Base-by-base conservation (phyloP, 306 rosid genomes). In the Purshia tridentata region DNA sequence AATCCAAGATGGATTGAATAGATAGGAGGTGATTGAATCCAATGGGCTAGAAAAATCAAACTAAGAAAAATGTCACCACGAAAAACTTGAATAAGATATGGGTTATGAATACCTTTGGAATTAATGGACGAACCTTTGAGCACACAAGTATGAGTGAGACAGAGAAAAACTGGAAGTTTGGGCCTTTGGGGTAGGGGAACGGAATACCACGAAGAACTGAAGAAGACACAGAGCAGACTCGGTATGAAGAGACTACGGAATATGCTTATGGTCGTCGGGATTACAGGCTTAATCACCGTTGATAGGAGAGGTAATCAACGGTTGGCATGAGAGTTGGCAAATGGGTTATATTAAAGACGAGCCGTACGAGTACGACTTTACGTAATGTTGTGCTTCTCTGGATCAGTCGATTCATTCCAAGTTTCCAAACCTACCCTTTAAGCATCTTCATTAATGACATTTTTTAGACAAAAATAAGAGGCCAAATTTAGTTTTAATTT, bases 21-120 rank as follows among this genome's bases (percentile, higher is more conserved):
- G 44, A 70, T 9, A 39, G 55, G 61, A 75, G 47, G 29, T 19
- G 49, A 71, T 35, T 22, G 16, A 67, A 74, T 63, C 62, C 3
- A 52, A 65, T 37, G 3, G 63, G 14, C 75, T 37, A 37, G 40
- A 4, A 15, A 22, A 72, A 15, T 50, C 20, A 55, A 4, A 46
- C 18, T 4, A 23, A 8, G 53, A 55, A 66, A 58, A 40, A 14
- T 0, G 3, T 46, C 0, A 14, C 14, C 6, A 39, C 23, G 20
- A 62, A 8, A 9, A 29, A 53, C 13, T 35, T 6, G 40, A 66
- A 22, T 44, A 6, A 37, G 37, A 67, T 4, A 50, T 6, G 39
- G 53, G 18, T 22, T 57, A 81, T 29, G 49, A 57, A 53, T 87
- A 89, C 89, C 92, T 85, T 75, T 15, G 18, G 20, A 41, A 48